Conservation (phyloP, 1,284 basidiomycete species). For the Schizophyllum commune region DNA sequence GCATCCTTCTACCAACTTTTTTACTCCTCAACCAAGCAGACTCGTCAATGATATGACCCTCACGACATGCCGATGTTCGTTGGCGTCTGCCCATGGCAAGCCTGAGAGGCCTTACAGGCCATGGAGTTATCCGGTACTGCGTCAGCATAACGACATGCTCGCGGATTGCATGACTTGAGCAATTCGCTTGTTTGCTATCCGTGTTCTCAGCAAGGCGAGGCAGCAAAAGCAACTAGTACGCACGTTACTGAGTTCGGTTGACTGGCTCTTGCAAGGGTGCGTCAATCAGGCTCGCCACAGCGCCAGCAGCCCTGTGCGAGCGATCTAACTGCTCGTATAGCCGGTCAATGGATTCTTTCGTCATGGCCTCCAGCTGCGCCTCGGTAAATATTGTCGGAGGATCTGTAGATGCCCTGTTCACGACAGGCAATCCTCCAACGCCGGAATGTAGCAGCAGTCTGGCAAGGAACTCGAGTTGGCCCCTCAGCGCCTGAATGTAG, state of each 20-base stretch:
- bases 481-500: background rate
- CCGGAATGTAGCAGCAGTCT: background rate
- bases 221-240: background rate
- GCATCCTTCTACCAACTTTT: no score
- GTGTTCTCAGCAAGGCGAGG: no score
- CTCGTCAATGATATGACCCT: no score
- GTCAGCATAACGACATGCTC: no score
- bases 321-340: background rate
- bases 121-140: no score
- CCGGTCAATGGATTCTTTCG: background rate
- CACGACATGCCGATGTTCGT: no score
- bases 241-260: background rate
- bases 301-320: background rate
- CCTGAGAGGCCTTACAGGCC: no score
- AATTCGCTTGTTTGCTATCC: no score
- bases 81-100: no score
- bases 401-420: background rate
- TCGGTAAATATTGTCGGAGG: background rate
- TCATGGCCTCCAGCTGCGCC: background rate
- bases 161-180: no score
- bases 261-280: background rate
- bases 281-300: background rate
- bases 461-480: background rate
- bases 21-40: no score
- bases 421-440: background rate